Conservation (phyloP, 371 early-diverging fungal species). For the Saksenaea vasiformis region DNA sequence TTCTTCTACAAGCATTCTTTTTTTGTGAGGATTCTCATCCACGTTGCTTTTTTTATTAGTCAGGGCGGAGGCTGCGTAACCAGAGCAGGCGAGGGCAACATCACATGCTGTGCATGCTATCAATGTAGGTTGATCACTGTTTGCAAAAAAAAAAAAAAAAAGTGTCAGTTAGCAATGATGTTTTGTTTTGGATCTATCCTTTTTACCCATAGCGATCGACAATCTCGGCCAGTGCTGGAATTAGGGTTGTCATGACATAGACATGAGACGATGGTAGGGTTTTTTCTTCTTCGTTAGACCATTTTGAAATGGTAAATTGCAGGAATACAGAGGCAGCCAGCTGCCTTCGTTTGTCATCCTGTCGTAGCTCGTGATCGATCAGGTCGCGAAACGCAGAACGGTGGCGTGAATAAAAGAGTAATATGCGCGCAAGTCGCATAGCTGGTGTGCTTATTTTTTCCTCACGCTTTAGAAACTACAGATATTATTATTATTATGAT, state of each 20-base stretch:
- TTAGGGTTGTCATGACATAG: background rate
- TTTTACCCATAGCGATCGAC: background rate
- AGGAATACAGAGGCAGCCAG: background rate
- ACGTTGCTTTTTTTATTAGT: background rate
- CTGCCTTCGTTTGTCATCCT: background rate
- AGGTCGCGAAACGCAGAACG: background rate
- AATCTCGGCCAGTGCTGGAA: background rate
- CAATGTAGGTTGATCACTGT: conserved; percentile 7
- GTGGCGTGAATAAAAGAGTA: background rate
- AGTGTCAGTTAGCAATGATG: too few species aligned
- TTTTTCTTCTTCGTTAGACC: background rate
- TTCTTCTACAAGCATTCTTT: background rate
- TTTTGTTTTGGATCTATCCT: background rate
- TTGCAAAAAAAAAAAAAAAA: background rate
- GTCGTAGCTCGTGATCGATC: background rate
- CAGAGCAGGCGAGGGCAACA: background rate
- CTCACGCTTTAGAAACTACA: background rate
- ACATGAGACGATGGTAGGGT: background rate
- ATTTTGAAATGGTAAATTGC: background rate
- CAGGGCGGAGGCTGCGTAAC: background rate
- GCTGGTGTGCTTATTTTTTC: background rate
- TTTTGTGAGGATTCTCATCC: background rate
- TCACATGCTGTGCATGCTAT: conserved; percentile 8
- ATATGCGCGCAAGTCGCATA: background rate
- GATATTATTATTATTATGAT: too few species aligned